These are phyloP conservation scores for Aureoboletus auriporus DNA, from an alignment of 768 basidiomycete species.

Conservation along the genomic window DNA sequence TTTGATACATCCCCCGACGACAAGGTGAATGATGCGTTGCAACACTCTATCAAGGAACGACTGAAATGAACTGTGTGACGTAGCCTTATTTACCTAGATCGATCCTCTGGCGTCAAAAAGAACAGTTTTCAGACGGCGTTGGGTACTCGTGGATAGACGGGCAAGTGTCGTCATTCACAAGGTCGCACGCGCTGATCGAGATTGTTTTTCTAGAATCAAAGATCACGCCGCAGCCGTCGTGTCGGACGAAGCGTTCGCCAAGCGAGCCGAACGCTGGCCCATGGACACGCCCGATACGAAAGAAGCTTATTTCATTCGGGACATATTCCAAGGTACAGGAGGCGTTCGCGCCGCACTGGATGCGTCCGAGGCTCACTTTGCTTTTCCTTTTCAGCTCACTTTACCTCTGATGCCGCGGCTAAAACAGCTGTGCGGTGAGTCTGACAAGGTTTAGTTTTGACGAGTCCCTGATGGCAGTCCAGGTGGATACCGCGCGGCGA, in stretches of 20 bases:
- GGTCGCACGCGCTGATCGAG: neutral
- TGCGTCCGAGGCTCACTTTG: constrained; percentile 3
- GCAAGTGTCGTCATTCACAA: constrained; percentile 35
- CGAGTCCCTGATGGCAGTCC: constrained; percentile 14
- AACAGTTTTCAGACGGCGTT: constrained; percentile 98
- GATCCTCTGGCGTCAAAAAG: constrained; percentile 98
- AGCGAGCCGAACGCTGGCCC: constrained; percentile 71
- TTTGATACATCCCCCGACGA: constrained; percentile 84
- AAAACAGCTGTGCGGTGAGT: constrained; percentile 85
- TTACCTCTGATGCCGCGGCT: constrained; percentile 83
- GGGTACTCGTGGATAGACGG: constrained; percentile 99
- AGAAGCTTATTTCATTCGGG: constrained; percentile 91
- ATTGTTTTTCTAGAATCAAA: constrained; percentile 63
- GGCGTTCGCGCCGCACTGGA: neutral
- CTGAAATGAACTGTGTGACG: neutral
- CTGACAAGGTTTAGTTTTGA: constrained; percentile 4
- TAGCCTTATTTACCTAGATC: constrained; percentile 90
- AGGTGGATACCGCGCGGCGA: constrained; percentile 94
- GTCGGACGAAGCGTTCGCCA: constrained; percentile 77
- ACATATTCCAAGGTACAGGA: constrained; percentile 77
- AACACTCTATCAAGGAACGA: neutral
- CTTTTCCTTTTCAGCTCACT: constrained; percentile 50
- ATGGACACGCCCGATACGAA: constrained; percentile 89
- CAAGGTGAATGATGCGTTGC: constrained; percentile 41
- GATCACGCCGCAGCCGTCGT: constrained; percentile 72